phyloP scores from a whole-genome alignment of 805 yeast genomes.

The Kurtzmaniella cleridarum region DNA sequence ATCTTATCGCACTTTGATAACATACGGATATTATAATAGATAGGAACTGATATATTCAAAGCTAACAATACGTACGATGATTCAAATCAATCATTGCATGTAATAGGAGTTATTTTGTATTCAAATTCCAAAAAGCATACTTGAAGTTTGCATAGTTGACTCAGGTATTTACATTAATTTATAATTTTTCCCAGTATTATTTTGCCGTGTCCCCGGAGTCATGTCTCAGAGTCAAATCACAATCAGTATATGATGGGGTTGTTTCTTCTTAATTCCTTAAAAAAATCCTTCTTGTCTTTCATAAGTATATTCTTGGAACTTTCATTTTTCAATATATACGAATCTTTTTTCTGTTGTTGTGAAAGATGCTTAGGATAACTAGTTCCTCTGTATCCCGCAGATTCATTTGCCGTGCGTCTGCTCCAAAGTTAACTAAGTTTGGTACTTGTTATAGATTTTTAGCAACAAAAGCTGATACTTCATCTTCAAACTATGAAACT shows the following conservation, averaged over 20 bases:
- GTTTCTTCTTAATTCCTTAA: background rate
- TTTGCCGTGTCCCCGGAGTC: constrained; percentile 17
- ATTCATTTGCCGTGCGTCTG: constrained; percentile 2
- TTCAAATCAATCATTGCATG: constrained; percentile 17
- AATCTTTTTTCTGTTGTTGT: background rate
- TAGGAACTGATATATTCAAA: constrained; percentile 7
- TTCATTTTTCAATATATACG: background rate
- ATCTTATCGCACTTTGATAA: constrained; percentile 2
- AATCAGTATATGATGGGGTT: background rate
- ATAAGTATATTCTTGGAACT: background rate
- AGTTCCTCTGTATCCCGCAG: constrained; percentile 1
- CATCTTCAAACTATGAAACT: constrained; percentile 45
- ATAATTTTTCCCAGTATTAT: constrained; percentile 17
- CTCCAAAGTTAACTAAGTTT: background rate
- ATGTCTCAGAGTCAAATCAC: background rate
- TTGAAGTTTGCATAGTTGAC: no score
- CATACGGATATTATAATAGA: constrained; percentile 8
- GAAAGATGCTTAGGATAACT: constrained; percentile 7
- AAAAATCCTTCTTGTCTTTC: background rate
- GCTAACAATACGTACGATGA: constrained; percentile 2
- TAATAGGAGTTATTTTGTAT: no score
- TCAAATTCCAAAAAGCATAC: no score
- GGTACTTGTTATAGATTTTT: constrained; percentile 8
- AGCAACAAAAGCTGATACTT: constrained; percentile 43
- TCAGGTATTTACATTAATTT: constrained; percentile 11